phyloP scores from a whole-genome alignment of 768 basidiomycete species.

The Boletus tomentosulus region DNA sequence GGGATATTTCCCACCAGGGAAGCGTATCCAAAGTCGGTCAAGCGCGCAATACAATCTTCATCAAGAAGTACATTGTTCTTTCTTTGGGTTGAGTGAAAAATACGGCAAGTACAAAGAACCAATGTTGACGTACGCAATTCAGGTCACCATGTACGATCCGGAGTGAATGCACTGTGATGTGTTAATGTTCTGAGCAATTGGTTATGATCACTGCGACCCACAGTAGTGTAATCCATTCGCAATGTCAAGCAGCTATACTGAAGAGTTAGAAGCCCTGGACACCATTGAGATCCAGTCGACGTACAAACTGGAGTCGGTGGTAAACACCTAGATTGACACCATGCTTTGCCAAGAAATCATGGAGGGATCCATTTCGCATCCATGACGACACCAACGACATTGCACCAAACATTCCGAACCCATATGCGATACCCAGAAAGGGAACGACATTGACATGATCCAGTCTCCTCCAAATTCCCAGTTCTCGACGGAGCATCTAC shows the following conservation, averaged over 20 bases:
- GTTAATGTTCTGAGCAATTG: not conserved
- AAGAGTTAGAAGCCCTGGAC: conserved; percentile 13
- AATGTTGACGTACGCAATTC: conserved; percentile 5
- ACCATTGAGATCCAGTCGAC: not conserved
- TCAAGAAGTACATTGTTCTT: conserved; percentile 20
- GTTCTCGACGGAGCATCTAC: conserved; percentile 26
- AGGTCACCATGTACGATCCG: conserved; percentile 18
- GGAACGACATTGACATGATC: conserved; percentile 27
- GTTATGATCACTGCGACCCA: not conserved
- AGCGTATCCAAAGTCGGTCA: conserved; percentile 42
- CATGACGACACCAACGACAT: conserved; percentile 30
- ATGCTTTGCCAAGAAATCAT: conserved; percentile 11
- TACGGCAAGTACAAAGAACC: no score
- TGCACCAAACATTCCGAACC: conserved; percentile 22
- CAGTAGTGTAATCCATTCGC: conserved; percentile 14
- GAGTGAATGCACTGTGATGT: conserved; percentile 10
- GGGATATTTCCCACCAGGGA: conserved; percentile 20
- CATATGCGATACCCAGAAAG: conserved; percentile 22
- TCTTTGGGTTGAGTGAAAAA: not conserved
- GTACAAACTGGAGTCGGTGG: conserved; percentile 14
- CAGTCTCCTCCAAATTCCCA: conserved; percentile 28
- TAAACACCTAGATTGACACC: not conserved
- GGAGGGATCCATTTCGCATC: conserved; percentile 28
- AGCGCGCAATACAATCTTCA: conserved; percentile 28
- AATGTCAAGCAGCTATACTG: conserved; percentile 10